These are phyloP conservation scores for Scytalidium lignicola DNA, from an alignment of 2,329 filamentous ascomycete genomes.

Conservation along the genomic window DNA sequence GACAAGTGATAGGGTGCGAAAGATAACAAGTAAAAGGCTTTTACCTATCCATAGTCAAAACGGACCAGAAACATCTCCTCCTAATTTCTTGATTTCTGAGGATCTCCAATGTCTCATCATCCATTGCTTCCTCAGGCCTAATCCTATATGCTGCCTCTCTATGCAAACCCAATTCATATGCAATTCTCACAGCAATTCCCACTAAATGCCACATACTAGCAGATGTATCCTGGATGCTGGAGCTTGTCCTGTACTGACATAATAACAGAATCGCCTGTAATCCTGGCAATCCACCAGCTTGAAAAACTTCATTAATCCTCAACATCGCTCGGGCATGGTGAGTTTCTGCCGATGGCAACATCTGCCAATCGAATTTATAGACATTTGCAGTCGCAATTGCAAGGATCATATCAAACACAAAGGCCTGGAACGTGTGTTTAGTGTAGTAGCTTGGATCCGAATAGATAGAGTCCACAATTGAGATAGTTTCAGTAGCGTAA, in stretches of 20 bases:
- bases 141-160: constrained; percentile 41
- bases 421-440: constrained; percentile 1
- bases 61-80: constrained; percentile 38
- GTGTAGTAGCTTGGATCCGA: constrained; percentile 17
- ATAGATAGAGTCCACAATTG: constrained; percentile 27
- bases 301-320: constrained; percentile 32
- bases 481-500: constrained; percentile 24
- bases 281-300: constrained; percentile 29
- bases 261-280: constrained; percentile 38
- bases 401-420: constrained; percentile 35
- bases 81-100: constrained; percentile 28
- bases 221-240: constrained; percentile 32
- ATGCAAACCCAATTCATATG: constrained; percentile 63
- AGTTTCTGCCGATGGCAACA: constrained; percentile 35
- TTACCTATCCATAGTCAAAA: constrained; percentile 31
- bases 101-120: constrained; percentile 29
- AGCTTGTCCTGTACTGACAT: constrained; percentile 38
- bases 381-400: constrained; percentile 39
- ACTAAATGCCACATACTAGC: constrained; percentile 47
- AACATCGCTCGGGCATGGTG: constrained; percentile 35
- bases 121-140: constrained; percentile 29
- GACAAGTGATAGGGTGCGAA: no score
- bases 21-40: neutral
- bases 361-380: constrained; percentile 40
- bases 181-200: constrained; percentile 61